A percentile compares a stretch with the other conserved stretches of the same genome.
Evolutionary conservation across 2,329 filamentous ascomycete species (phyloP).

Genomic region (Endoconidiophora polonica): DNA sequence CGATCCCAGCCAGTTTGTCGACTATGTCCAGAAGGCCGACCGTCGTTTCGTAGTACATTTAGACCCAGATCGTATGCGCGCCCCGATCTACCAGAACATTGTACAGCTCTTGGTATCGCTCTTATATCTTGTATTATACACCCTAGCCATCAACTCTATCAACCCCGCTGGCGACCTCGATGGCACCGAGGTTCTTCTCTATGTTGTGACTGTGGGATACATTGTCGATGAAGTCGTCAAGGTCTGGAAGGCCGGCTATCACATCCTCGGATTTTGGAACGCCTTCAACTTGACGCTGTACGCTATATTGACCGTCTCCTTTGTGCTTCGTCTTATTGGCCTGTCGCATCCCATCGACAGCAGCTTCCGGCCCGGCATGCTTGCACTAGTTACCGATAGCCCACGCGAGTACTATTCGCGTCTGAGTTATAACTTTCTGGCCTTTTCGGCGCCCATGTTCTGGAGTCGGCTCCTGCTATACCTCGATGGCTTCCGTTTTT

Average conservation of each 20-base stretch:
- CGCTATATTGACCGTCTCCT: conserved; percentile 56
- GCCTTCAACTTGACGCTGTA: conserved; percentile 83
- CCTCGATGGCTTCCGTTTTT: conserved; percentile 85
- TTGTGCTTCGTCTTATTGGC: conserved; percentile 64
- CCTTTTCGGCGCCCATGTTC: conserved; percentile 89
- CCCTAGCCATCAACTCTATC: conserved; percentile 82
- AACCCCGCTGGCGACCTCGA: conserved; percentile 76
- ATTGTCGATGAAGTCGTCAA: conserved; percentile 77
- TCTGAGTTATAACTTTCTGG: conserved; percentile 84
- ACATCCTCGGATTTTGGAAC: conserved; percentile 93
- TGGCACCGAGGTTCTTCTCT: conserved; percentile 65
- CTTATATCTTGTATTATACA: conserved; percentile 72
- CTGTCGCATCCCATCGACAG: conserved; percentile 40
- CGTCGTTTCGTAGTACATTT: conserved; percentile 65
- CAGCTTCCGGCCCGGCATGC: neutral
- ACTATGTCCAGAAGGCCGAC: conserved; percentile 70
- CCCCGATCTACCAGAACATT: conserved; percentile 81
- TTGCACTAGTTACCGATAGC: neutral
- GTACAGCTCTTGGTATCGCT: conserved; percentile 75
- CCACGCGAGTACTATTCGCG: conserved; percentile 49
- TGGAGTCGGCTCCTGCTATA: conserved; percentile 88
- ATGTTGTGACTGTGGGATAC: conserved; percentile 82
- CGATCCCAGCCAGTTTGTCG: conserved; percentile 75
- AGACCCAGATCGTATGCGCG: conserved; percentile 86
- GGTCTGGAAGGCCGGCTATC: conserved; percentile 82